Percentiles rank a stretch among this genome's conserved stretches.
Conservation (phyloP, 305 asterid genomes). For the Fraxinus dipetala region DNA sequence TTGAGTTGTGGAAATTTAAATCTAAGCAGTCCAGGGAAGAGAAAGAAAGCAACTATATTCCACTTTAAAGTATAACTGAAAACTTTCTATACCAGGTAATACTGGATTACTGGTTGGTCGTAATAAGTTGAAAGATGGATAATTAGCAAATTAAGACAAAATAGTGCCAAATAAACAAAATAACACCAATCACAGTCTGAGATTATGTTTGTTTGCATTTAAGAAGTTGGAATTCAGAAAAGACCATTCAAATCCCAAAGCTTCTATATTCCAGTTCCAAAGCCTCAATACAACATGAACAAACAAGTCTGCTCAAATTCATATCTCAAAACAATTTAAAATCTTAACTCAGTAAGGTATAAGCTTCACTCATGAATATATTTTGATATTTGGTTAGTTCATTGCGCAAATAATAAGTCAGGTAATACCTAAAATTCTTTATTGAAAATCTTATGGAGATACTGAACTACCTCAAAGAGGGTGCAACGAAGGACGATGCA, state of each 20-base stretch:
- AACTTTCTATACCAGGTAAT: not conserved
- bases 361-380: not conserved
- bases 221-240: not conserved
- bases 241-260: not conserved
- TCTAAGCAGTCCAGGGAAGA: not conserved
- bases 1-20: slow-evolving; percentile 12
- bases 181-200: not conserved
- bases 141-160: not conserved
- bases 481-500: slow-evolving; percentile 95
- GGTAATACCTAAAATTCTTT: slow-evolving; percentile 4
- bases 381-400: not conserved
- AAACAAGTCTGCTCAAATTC: slow-evolving; percentile 6
- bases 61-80: not conserved
- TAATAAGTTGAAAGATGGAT: not conserved
- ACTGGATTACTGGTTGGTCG: not conserved
- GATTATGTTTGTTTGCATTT: not conserved
- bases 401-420: not conserved
- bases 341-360: slow-evolving; percentile 6
- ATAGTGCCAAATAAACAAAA: not conserved
- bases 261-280: not conserved
- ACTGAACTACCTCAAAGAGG: slow-evolving; percentile 73
- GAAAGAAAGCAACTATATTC: not conserved
- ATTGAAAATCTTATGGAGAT: slow-evolving; percentile 15
- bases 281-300: slow-evolving; percentile 17
- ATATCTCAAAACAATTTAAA: slow-evolving; percentile 6